Percentiles rank a stretch among this genome's conserved stretches.
Conservation (phyloP, 495 filamentous ascomycete species). For the Neurospora sp. region DNA sequence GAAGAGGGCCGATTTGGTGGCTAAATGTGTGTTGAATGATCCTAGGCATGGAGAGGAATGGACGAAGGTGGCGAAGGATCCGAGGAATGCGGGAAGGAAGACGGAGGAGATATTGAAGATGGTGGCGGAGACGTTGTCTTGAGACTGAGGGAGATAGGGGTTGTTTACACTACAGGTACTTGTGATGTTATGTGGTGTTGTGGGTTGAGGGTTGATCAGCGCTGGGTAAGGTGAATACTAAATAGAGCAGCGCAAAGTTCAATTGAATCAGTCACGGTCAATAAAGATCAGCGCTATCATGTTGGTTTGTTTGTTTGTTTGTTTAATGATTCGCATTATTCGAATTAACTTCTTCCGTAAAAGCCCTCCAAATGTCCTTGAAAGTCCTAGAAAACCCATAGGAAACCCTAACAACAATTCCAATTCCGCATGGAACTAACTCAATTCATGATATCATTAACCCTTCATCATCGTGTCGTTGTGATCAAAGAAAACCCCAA, state of each 20-base stretch:
- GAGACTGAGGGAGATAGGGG: neutral
- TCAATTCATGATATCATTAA: neutral
- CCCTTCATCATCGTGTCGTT: neutral
- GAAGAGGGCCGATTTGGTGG: conserved; percentile 70
- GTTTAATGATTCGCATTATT: neutral
- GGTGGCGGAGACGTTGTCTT: conserved; percentile 41
- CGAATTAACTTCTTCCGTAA: neutral
- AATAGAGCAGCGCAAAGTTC: neutral
- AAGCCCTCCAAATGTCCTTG: neutral
- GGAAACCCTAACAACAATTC: neutral
- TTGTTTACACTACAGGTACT: neutral
- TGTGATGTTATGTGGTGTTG: neutral
- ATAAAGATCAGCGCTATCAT: neutral
- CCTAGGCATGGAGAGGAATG: conserved; percentile 90
- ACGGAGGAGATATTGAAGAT: conserved; percentile 74
- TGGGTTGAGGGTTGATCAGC: neutral
- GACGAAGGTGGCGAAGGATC: conserved; percentile 78
- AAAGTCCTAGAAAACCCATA: neutral
- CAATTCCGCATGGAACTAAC: neutral
- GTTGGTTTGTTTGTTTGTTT: neutral
- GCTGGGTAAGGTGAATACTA: neutral
- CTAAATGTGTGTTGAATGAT: conserved; percentile 64
- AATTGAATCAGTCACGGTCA: neutral
- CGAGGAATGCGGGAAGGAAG: conserved; percentile 59
- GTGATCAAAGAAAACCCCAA: no score